Evolutionary conservation across 108 stramenopile species (phyloP), one percentile per base, ranked within the genome.

Genomic region (Pseudonitzschia delicatissima): DNA sequence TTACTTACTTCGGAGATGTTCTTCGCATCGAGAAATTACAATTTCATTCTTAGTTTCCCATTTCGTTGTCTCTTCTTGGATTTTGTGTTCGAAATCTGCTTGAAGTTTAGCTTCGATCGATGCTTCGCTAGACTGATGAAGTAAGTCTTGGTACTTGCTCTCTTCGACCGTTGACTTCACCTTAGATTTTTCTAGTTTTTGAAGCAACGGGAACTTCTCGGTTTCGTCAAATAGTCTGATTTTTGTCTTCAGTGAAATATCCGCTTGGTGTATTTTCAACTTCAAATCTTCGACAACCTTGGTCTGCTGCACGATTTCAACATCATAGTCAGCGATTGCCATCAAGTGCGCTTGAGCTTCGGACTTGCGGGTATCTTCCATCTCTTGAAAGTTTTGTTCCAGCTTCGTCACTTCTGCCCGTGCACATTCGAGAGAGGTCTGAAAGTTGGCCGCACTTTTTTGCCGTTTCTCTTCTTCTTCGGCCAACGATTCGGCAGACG

Each of bases 161-260:
- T 55, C 53, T 31, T 9, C 31, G 13, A 9, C 5, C 18, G 8
- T 27, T 33, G 53, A 55, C 15, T 34, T 17, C 2, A 31, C n/a
- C 17, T 55, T 12, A n/a, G 53, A 27, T 31, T 31, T n/a, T 12
- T 55, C n/a, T 17, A 55, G 32, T 15, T 31, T 34, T 15, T 27
- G 29, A 3, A 13, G 5, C 5, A 55, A 4, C 11, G 2, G 11
- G n/a, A 29, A 29, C 17, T 55, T 55, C 27, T 55, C 53, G 12
- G 13, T 34, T 5, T 55, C 53, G 28, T 55, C 33, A 55, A 55
- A 55, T 5, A 55, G 53, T 55, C 53, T 23, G 31, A 55, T 55
- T 55, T 34, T 33, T 9, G 53, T 55, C 17, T 55, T 55, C n/a
- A 27, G 31, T 33, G 53, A 33, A 17, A 29, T 55, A 33, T 55